Conservation (phyloP, 2,329 filamentous ascomycete species). For the Phaeosphaeria sp. region DNA sequence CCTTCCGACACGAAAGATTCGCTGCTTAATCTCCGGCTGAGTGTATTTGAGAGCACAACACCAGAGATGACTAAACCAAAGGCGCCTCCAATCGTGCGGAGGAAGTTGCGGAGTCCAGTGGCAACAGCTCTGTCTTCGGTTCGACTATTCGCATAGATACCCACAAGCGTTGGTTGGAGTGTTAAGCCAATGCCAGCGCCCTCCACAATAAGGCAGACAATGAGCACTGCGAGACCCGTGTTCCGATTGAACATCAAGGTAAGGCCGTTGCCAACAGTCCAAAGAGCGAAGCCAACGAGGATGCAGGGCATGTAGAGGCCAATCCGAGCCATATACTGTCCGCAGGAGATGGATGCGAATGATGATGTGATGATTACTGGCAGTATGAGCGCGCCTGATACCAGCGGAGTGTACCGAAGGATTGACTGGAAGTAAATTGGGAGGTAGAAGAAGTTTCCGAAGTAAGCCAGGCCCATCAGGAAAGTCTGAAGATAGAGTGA, state of each 20-base stretch:
- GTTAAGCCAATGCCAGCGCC: slow-evolving; percentile 55
- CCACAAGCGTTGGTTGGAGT: slow-evolving; percentile 63
- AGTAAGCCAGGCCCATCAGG: slow-evolving; percentile 66
- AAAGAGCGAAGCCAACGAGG: slow-evolving; percentile 50
- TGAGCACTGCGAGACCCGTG: slow-evolving; percentile 53
- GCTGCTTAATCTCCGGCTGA: slow-evolving; percentile 13
- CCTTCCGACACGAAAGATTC: slow-evolving; percentile 15
- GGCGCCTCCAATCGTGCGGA: slow-evolving; percentile 65
- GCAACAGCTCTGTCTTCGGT: slow-evolving; percentile 67
- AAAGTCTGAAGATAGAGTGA: slow-evolving; percentile 66
- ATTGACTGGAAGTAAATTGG: slow-evolving; percentile 69
- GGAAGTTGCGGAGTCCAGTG: slow-evolving; percentile 68
- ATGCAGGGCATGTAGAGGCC: slow-evolving; percentile 29
- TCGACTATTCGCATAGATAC: slow-evolving; percentile 58
- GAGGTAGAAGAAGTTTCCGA: slow-evolving; percentile 66
- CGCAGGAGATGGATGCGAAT: slow-evolving; percentile 22
- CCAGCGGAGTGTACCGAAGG: slow-evolving; percentile 52
- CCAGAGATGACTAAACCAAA: slow-evolving; percentile 62
- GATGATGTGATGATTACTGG: slow-evolving; percentile 46
- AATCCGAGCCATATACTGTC: slow-evolving; percentile 24
- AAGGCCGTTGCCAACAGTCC: slow-evolving; percentile 62
- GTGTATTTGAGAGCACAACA: slow-evolving; percentile 24
- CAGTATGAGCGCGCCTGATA: slow-evolving; percentile 59
- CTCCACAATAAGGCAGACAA: slow-evolving; percentile 61
- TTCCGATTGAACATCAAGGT: slow-evolving; percentile 59